Base-by-base conservation (phyloP, 805 yeast genomes). In the Sungouiella blattae region DNA sequence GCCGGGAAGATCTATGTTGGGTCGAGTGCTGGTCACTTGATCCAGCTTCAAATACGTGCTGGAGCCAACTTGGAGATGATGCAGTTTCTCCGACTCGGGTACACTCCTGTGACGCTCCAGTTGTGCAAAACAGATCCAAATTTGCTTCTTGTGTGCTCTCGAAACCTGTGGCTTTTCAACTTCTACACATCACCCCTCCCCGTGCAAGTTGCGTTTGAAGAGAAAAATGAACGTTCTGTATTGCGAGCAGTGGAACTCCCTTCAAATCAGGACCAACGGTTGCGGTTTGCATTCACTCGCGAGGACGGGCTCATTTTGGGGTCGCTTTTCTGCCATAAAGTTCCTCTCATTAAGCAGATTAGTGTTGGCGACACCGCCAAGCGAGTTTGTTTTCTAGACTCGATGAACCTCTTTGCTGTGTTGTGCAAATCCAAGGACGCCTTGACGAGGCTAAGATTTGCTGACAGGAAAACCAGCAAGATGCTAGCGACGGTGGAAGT, bases 301-400 rank as follows among this genome's bases (percentile, higher is more conserved):
- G 71, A 64, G 16, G 69, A 66, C 33, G 73, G 73, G 1, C 33
- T 67, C 8, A 48, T 55, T 6, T 23, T 59, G 4, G 60, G 58
- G 3, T 40, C 52, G 3, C 39, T 67, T 1, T 46, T 49, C 4
- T 43, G 58, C 2, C 54, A 53, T 27, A 45, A 39, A 23, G 43
- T 35, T 14, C 56, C 69, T 2, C 38, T 46, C 7, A 35, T 58
- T 6, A 53, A 50, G 26, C 71, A 61, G 39, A 35, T 64, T 2
- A 42, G 47, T 14, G 36, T 64, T 2, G 53, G 57, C 1, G 71
- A 64, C n/a, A 33, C 53, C 4, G 66, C 67, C 1, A 61, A 54
- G 28, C 60, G 54, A 35, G 33, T 67, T 11, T 18, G 50, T 4
- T 67, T 55, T 34, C 35, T 67, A 5, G 58, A 60, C 1, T 49